Percentiles rank a stretch among this genome's conserved stretches.
These are phyloP conservation scores for Fraxinus americana DNA, from an alignment of 257 asterid genomes.

Conservation along the genomic window DNA sequence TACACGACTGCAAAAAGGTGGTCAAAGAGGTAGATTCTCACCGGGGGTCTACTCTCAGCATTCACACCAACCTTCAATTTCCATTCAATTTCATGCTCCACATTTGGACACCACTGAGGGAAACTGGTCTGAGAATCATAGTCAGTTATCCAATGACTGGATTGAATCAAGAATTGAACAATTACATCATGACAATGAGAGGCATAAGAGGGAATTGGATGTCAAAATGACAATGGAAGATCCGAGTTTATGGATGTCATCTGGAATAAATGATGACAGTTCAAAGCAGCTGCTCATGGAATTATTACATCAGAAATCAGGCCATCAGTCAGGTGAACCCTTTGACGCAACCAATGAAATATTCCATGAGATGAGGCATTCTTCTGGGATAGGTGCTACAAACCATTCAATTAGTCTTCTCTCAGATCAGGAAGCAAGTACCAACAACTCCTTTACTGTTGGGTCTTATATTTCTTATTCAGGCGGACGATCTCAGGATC, in stretches of 20 bases:
- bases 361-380: slow-evolving; percentile 54
- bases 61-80: slow-evolving; percentile 47
- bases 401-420: slow-evolving; percentile 50
- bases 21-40: slow-evolving; percentile 64
- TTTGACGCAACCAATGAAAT: slow-evolving; percentile 52
- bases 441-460: slow-evolving; percentile 45
- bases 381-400: slow-evolving; percentile 51
- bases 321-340: slow-evolving; percentile 49
- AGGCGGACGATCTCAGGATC: slow-evolving; percentile 49
- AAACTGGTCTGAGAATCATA: slow-evolving; percentile 71
- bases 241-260: slow-evolving; percentile 92
- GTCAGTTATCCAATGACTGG: slow-evolving; percentile 67
- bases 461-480: slow-evolving; percentile 66
- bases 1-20: slow-evolving; percentile 59
- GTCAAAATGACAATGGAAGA: slow-evolving; percentile 62
- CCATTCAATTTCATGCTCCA: slow-evolving; percentile 52
- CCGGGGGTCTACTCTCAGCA: slow-evolving; percentile 63
- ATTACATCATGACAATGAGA: slow-evolving; percentile 56
- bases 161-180: slow-evolving; percentile 78
- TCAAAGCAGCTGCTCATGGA: slow-evolving; percentile 96
- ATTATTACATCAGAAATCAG: slow-evolving; percentile 78
- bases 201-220: slow-evolving; percentile 68
- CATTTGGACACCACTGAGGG: slow-evolving; percentile 55
- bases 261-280: slow-evolving; percentile 81
- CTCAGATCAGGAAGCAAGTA: slow-evolving; percentile 54